Conservation (phyloP, 2,329 filamentous ascomycete genomes). For the Cryphonectria nitschkei region DNA sequence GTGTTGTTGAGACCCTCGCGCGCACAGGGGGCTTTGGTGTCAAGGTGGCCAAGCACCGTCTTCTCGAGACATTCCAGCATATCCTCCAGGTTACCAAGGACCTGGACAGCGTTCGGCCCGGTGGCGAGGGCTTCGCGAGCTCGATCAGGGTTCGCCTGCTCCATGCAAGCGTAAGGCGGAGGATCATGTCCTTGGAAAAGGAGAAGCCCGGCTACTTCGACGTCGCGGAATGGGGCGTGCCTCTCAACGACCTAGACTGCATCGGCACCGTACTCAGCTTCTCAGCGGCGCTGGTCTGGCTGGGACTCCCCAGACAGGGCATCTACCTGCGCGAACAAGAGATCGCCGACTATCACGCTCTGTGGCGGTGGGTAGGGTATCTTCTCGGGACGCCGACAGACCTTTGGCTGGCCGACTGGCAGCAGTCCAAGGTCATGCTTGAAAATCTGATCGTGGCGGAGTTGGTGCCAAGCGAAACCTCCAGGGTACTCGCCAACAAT, state of each 20-base stretch:
- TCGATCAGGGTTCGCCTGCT: conserved; percentile 71
- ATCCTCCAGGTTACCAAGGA: conserved; percentile 72
- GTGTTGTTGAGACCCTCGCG: conserved; percentile 74
- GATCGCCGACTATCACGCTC: conserved; percentile 69
- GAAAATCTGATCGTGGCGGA: conserved; percentile 70
- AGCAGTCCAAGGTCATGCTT: conserved; percentile 64
- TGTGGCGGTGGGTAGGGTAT: conserved; percentile 77
- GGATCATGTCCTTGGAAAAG: conserved; percentile 64
- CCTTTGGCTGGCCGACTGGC: conserved; percentile 56
- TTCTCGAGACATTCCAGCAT: conserved; percentile 74
- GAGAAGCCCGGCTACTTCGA: conserved; percentile 65
- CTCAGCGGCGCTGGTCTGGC: conserved; percentile 67
- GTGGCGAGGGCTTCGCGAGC: conserved; percentile 66
- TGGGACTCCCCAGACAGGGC: conserved; percentile 73
- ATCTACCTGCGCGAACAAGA: conserved; percentile 67
- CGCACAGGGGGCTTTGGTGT: conserved; percentile 75
- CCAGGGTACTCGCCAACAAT: conserved; percentile 71
- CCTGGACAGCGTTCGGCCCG: conserved; percentile 67
- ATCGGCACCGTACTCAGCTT: conserved; percentile 75
- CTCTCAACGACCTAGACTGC: conserved; percentile 76
- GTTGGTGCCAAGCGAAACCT: conserved; percentile 65
- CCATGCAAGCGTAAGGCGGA: conserved; percentile 67
- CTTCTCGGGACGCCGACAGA: conserved; percentile 70
- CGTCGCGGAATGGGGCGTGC: conserved; percentile 60
- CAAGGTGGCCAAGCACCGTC: conserved; percentile 66